phyloP scores from a whole-genome alignment of 176 grass and related monocot genomes.

The Typha latifolia region DNA sequence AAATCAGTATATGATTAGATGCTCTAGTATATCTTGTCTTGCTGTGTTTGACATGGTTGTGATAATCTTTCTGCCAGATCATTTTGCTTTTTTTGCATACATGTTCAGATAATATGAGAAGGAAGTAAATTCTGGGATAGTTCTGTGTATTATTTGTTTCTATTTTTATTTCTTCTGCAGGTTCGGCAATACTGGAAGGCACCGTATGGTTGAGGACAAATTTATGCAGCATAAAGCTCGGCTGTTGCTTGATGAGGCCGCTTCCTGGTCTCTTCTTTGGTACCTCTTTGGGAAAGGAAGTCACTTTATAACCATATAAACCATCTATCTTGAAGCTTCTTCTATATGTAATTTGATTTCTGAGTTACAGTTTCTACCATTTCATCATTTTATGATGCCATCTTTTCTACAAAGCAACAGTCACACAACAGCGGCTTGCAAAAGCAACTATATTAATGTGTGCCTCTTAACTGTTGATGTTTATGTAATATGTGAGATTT shows the following conservation, averaged over 20 bases:
- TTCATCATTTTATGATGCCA: background rate
- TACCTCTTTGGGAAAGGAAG: conserved; percentile 93
- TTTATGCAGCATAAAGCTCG: conserved; percentile 87
- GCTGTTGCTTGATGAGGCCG: conserved; percentile 81
- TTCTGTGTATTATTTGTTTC: conserved; percentile 5
- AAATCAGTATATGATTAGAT: background rate
- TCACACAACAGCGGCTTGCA: too few relatives aligned
- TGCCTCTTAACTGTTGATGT: too few relatives aligned
- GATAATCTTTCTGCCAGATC: background rate
- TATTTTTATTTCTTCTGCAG: conserved; percentile 33
- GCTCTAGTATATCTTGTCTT: background rate
- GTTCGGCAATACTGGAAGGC: conserved; percentile 52
- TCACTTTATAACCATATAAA: conserved; percentile 2
- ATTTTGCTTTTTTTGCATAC: background rate
- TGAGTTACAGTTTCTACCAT: conserved; percentile 1
- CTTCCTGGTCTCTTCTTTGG: conserved; percentile 98
- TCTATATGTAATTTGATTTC: background rate
- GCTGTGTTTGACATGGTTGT: background rate
- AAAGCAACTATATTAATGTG: too few relatives aligned
- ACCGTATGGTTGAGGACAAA: conserved; percentile 63
- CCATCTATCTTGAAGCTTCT: background rate
- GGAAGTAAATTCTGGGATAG: too few relatives aligned
- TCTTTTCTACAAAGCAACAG: background rate
- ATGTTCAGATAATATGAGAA: background rate
- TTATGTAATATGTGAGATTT: too few relatives aligned